phyloP scores from a whole-genome alignment of 2,329 filamentous ascomycete species.

The Cladosporium austrohemisphaericum region DNA sequence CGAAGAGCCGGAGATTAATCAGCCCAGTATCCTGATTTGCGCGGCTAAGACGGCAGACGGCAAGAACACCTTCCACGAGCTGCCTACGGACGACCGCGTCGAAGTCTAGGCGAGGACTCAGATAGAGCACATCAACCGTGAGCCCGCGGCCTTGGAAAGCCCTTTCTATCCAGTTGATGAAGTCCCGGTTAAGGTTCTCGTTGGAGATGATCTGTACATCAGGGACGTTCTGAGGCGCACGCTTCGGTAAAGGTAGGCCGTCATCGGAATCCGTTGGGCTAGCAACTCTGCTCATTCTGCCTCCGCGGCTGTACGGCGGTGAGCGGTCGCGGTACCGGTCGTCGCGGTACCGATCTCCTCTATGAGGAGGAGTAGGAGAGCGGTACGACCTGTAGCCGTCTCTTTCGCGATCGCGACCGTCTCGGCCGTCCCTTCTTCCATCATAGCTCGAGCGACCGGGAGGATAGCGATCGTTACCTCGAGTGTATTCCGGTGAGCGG shows the following conservation, averaged over 20 bases:
- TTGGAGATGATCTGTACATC: conserved; percentile 85
- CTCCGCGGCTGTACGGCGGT: conserved; percentile 42
- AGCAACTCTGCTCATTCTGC: conserved; percentile 25
- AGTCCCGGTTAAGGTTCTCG: conserved; percentile 67
- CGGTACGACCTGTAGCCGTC: conserved; percentile 57
- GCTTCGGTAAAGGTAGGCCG: conserved; percentile 67
- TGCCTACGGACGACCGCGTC: conserved; percentile 78
- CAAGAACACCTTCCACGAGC: conserved; percentile 82
- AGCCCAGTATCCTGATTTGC: conserved; percentile 65
- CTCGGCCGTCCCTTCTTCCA: conserved; percentile 49
- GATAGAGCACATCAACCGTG: conserved; percentile 72
- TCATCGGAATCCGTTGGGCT: conserved; percentile 62
- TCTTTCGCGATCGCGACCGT: conserved; percentile 30
- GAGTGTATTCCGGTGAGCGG: conserved; percentile 60
- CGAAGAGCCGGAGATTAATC: conserved; percentile 80
- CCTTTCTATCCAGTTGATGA: conserved; percentile 76
- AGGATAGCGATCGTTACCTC: conserved; percentile 31
- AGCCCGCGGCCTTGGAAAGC: conserved; percentile 69
- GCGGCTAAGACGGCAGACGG: conserved; percentile 72
- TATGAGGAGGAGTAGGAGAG: conserved; percentile 42
- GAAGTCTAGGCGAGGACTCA: conserved; percentile 72
- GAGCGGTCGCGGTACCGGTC: conserved; percentile 33
- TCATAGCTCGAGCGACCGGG: conserved; percentile 27
- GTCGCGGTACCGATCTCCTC: conserved; percentile 24
- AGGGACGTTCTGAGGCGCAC: conserved; percentile 71